A percentile compares a stretch with the other conserved stretches of the same genome.
phyloP scores from a whole-genome alignment of 257 asterid genomes.

The Solanum ossicruentum region DNA sequence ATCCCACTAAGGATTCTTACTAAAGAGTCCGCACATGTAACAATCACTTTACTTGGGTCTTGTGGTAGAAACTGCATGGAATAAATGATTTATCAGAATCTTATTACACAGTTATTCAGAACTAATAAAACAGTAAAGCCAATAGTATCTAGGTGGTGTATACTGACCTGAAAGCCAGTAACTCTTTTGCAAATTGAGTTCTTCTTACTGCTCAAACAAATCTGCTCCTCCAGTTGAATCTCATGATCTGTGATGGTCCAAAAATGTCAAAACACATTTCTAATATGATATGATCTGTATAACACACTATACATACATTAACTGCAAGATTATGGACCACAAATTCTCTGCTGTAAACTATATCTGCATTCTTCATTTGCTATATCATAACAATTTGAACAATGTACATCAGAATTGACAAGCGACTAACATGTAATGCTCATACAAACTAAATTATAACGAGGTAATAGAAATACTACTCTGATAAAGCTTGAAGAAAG shows the following conservation, averaged over 20 bases:
- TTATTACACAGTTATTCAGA: neutral
- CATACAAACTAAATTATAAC: neutral
- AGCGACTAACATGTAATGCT: neutral
- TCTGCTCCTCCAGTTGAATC: conserved; percentile 51
- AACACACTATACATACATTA: neutral
- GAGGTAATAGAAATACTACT: neutral
- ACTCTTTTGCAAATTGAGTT: conserved; percentile 72
- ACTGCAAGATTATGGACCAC: neutral
- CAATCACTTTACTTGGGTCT: conserved; percentile 63
- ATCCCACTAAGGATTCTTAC: conserved; percentile 49
- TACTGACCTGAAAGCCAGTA: conserved; percentile 74
- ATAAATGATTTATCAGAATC: neutral
- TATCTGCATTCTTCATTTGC: neutral
- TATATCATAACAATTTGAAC: neutral
- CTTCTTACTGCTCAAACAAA: conserved; percentile 59
- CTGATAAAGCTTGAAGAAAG: neutral
- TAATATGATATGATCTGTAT: neutral
- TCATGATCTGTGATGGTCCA: neutral
- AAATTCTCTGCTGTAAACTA: neutral
- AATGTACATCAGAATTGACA: neutral
- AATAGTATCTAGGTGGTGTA: neutral
- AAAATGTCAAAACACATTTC: neutral
- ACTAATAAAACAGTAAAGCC: neutral
- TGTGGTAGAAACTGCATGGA: conserved; percentile 64
- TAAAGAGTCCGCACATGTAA: conserved; percentile 71